Percentiles rank a stretch among this genome's conserved stretches.
Conservation (phyloP, 2,329 filamentous ascomycete genomes). For the Diaporthe nobilis region DNA sequence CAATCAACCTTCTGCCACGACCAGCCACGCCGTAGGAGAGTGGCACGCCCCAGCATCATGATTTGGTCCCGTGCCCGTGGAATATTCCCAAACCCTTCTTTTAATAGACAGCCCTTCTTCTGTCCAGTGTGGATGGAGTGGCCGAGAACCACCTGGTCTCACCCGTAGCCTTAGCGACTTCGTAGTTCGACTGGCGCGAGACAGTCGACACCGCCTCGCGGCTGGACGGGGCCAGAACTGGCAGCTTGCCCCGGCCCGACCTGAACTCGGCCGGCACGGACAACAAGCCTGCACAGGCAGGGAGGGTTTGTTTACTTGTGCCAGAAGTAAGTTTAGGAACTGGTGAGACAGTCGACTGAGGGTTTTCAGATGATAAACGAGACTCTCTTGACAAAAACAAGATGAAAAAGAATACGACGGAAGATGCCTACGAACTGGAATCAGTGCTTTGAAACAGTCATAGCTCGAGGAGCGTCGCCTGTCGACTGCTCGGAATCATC, state of each 20-base stretch:
- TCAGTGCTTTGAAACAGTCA: not conserved
- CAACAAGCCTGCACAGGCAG: not conserved
- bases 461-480: not conserved
- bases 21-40: not conserved
- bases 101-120: not conserved
- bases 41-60: conserved; percentile 7
- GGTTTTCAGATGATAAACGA: not conserved
- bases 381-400: not conserved
- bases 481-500: not conserved
- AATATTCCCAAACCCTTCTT: not conserved
- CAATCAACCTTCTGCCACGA: not conserved
- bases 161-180: not conserved
- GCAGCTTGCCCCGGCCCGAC: conserved; percentile 12
- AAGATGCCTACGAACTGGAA: not conserved
- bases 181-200: not conserved
- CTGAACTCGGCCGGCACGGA: not conserved
- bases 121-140: not conserved
- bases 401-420: not conserved
- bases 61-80: conserved; percentile 17
- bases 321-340: not conserved
- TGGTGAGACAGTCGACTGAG: conserved; percentile 3
- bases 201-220: not conserved
- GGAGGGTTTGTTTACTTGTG: not conserved
- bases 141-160: not conserved
- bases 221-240: not conserved